phyloP scores from a whole-genome alignment of 2,329 filamentous ascomycete genomes.

The Aspergillus sp. region DNA sequence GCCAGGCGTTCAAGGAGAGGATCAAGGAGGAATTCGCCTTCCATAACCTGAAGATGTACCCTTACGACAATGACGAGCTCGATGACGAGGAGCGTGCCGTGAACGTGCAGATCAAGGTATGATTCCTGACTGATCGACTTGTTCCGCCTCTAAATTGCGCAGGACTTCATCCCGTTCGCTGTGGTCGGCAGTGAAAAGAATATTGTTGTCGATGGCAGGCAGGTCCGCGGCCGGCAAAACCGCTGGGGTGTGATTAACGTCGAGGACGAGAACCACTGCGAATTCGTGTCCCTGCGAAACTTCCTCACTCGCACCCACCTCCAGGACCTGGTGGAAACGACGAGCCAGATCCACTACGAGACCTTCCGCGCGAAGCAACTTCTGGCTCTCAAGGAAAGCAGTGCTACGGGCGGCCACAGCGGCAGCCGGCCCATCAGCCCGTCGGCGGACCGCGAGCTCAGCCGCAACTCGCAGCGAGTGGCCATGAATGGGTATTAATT shows the following conservation, averaged over 20 bases:
- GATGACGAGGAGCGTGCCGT: slow-evolving; percentile 90
- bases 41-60: slow-evolving; percentile 99
- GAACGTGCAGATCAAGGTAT: slow-evolving; percentile 93
- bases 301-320: slow-evolving; percentile 97
- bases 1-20: slow-evolving; percentile 91
- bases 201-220: slow-evolving; percentile 94
- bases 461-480: slow-evolving; percentile 92
- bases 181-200: slow-evolving; percentile 97
- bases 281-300: slow-evolving; percentile 97
- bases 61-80: slow-evolving; percentile 98
- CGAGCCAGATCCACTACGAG: slow-evolving; percentile 99
- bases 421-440: slow-evolving; percentile 91
- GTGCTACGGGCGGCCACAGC: slow-evolving; percentile 63
- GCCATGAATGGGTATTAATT: slow-evolving; percentile 96
- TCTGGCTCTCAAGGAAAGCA: slow-evolving; percentile 95
- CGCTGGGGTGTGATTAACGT: slow-evolving; percentile 99
- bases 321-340: slow-evolving; percentile 98
- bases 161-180: slow-evolving; percentile 93
- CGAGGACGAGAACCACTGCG: slow-evolving; percentile 98
- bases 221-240: slow-evolving; percentile 96
- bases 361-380: slow-evolving; percentile 99
- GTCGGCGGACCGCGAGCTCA: slow-evolving; percentile 86
- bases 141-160: slow-evolving; percentile 23
- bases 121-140: slow-evolving; percentile 1
- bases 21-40: slow-evolving; percentile 99